phyloP scores from a whole-genome alignment of 768 basidiomycete genomes.

The Russula vinacea region DNA sequence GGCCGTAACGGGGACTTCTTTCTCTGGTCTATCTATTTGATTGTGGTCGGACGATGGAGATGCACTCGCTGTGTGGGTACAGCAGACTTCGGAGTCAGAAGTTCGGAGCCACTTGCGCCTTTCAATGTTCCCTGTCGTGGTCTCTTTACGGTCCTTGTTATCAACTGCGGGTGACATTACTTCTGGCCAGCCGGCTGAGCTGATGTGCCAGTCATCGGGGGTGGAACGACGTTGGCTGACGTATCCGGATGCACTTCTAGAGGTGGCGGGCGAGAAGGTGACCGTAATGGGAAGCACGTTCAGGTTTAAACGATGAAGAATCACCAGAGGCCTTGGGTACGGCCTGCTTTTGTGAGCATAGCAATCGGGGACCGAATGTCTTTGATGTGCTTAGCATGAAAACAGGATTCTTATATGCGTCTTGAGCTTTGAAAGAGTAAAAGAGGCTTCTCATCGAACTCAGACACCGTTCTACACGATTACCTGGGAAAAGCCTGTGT shows the following conservation, averaged over 20 bases:
- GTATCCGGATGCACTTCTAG: conserved; percentile 64
- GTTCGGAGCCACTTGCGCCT: conserved; percentile 16
- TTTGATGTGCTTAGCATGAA: conserved; percentile 98
- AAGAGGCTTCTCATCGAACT: conserved; percentile 96
- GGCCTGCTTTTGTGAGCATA: conserved; percentile 97
- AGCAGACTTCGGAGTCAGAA: conserved; percentile 38
- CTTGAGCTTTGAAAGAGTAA: conserved; percentile 97
- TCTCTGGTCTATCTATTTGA: conserved; percentile 31
- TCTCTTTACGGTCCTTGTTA: conserved; percentile 44
- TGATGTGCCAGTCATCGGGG: conserved; percentile 50
- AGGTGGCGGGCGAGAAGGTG: conserved; percentile 61
- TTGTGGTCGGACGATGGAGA: conserved; percentile 27
- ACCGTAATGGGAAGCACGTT: conserved; percentile 35
- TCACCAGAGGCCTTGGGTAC: conserved; percentile 67
- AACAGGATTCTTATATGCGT: conserved; percentile 95
- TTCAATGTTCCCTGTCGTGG: conserved; percentile 34
- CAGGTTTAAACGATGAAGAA: conserved; percentile 30
- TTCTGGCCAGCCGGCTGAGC: conserved; percentile 75
- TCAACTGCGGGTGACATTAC: conserved; percentile 57
- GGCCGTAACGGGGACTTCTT: conserved; percentile 38
- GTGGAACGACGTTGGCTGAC: conserved; percentile 43
- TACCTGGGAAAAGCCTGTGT: conserved; percentile 42
- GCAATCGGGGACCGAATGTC: conserved; percentile 97
- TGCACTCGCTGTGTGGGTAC: conserved; percentile 37
- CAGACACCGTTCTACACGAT: conserved; percentile 86